Base-by-base conservation (phyloP, 352 stramenopile species). In the Phytopythium boreale region DNA sequence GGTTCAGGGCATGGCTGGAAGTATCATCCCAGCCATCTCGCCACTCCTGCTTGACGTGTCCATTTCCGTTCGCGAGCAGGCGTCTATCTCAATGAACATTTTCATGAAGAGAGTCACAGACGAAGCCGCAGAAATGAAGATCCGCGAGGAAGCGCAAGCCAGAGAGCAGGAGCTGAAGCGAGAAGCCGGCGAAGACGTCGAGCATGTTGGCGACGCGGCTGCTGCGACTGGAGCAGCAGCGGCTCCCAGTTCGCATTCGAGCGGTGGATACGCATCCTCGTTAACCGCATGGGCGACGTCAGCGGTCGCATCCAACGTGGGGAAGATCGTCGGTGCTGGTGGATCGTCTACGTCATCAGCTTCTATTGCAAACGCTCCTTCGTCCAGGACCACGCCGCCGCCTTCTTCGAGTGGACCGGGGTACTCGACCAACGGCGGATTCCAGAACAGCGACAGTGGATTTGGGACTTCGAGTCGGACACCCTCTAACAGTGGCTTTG, bases 41-140 rank as follows among this genome's bases (percentile, higher is more conserved):
- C 87, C 87, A 31, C 67, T 96, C 44, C 63, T 96, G 49, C 69
- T 96, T 24, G 87, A 96, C 56, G 80, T 92, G 8, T 96, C 87
- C 0, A 70, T 89, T 36, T 88, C 80, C 43, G 87, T 96, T 29
- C 76, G 87, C 15, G 82, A 94, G 12, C 82, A 96, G 67, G 87
- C 87, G 26, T 75, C 87, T 52, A 62, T 71, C 0, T 92, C 83
- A 20, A 87, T 96, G 75, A 72, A 87, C 29, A 62, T 86, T 59
- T 94, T 93, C 59, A 92, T 93, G 78, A 91, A 90, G 59, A 90
- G 89, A 64, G 74, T 94, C 8, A 77, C 84, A 65, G 75, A 89
- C 39, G 87, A 93, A 70, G 79, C 77, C n/a, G 77, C 65, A 6
- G 70, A 90, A 58, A 93, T 96, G 82, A 94, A 93, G 57, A 67